A percentile compares a stretch with the other conserved stretches of the same genome.
Evolutionary conservation across 169 alveolate genomes (phyloP).

Genomic region (Plasmodium ovale): DNA sequence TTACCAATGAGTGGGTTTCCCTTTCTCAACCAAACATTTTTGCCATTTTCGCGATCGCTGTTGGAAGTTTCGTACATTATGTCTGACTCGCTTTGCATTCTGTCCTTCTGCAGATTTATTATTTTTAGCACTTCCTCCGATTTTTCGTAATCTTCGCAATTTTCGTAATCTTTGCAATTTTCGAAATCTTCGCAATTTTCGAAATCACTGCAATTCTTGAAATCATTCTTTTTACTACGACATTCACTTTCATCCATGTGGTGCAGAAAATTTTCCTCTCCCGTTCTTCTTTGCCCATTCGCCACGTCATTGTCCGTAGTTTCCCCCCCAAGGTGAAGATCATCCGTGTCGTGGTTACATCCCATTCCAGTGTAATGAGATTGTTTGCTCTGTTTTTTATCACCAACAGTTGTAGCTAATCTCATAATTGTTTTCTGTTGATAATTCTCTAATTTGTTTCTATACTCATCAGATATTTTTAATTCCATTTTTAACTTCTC

Average conservation of each 20-base stretch:
- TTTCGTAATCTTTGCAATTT: background rate
- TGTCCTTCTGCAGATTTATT: conserved; percentile 11
- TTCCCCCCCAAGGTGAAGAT: background rate
- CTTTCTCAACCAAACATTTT: background rate
- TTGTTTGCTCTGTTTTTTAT: conserved; percentile 4
- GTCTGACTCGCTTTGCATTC: conserved; percentile 19
- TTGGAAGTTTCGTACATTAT: conserved; percentile 18
- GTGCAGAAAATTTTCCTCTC: background rate
- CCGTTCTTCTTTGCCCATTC: background rate
- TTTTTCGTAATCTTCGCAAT: conserved; percentile 13
- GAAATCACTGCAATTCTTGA: background rate
- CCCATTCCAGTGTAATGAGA: background rate
- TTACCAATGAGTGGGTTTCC: background rate
- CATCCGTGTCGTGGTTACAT: background rate
- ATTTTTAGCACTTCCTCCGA: conserved; percentile 26
- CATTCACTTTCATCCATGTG: background rate
- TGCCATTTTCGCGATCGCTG: background rate
- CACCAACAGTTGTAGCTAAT: conserved; percentile 39
- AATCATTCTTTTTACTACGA: background rate
- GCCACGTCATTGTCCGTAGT: background rate
- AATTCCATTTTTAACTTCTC: conserved; percentile 69
- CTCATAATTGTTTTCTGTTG: conserved; percentile 73
- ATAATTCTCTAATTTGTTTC: conserved; percentile 63
- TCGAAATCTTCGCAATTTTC: background rate
- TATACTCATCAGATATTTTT: conserved; percentile 76